Evolutionary conservation across 164 flowering plant genomes (phyloP).

Genomic region (Vitis labrusca): DNA sequence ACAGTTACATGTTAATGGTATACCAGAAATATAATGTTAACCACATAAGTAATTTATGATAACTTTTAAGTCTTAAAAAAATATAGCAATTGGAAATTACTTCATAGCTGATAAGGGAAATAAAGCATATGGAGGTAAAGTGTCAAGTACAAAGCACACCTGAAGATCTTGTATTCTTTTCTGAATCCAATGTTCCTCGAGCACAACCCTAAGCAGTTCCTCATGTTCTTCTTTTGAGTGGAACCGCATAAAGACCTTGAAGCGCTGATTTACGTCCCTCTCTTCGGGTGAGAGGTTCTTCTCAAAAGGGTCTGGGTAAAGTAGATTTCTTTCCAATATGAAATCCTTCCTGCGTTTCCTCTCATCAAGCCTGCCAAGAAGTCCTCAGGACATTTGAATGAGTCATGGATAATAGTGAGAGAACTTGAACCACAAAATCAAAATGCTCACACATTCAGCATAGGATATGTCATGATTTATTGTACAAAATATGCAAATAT

Average conservation of each 20-base stretch:
- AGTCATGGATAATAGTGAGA: background rate
- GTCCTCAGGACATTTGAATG: background rate
- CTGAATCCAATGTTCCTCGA: slow-evolving; percentile 67
- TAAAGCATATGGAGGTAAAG: background rate
- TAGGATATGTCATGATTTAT: background rate
- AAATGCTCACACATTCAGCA: too few relatives aligned
- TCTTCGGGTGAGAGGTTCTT: slow-evolving; percentile 70
- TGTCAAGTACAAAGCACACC: slow-evolving; percentile 32
- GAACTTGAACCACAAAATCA: background rate
- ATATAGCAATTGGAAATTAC: background rate
- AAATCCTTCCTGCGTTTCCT: slow-evolving; percentile 93
- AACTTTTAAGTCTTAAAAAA: too few relatives aligned
- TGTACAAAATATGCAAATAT: background rate
- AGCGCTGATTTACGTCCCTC: slow-evolving; percentile 61
- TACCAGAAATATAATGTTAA: too few relatives aligned
- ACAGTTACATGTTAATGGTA: too few relatives aligned
- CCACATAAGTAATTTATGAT: too few relatives aligned
- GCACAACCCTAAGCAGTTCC: slow-evolving; percentile 54
- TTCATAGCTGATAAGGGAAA: background rate
- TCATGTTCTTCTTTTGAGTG: slow-evolving; percentile 80
- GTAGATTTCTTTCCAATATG: slow-evolving; percentile 78
- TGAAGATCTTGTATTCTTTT: slow-evolving; percentile 82
- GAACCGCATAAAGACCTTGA: slow-evolving; percentile 83
- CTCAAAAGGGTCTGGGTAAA: slow-evolving; percentile 73
- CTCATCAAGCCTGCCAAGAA: slow-evolving; percentile 84